Evolutionary conservation across 2,329 filamentous ascomycete species (phyloP).

Genomic region (Ceratocystis variospora): DNA sequence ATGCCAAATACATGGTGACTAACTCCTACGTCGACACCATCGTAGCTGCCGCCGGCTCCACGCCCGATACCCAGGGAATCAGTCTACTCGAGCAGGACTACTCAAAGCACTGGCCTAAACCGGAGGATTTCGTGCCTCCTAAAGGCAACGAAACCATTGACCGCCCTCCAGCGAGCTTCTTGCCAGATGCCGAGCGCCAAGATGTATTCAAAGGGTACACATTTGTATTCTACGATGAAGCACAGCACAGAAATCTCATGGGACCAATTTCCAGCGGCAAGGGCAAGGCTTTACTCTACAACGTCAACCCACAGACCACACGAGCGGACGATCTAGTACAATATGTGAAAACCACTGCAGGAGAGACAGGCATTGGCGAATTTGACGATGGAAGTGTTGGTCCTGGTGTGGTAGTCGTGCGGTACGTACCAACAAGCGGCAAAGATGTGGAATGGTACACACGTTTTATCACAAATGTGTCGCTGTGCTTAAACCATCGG

Average conservation of each 20-base stretch:
- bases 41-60: constrained; percentile 32
- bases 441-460: constrained; percentile 50
- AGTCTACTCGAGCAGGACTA: constrained; percentile 65
- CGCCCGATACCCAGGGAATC: constrained; percentile 35
- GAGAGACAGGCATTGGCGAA: constrained; percentile 54
- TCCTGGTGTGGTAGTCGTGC: constrained; percentile 65
- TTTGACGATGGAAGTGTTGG: constrained; percentile 51
- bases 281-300: constrained; percentile 63
- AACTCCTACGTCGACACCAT: constrained; percentile 62
- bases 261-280: constrained; percentile 63
- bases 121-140: constrained; percentile 57
- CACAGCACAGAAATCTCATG: constrained; percentile 62
- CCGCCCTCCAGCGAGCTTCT: constrained; percentile 54
- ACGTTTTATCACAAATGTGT: constrained; percentile 54
- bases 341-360: constrained; percentile 61
- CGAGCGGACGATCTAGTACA: constrained; percentile 61
- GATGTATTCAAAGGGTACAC: constrained; percentile 76
- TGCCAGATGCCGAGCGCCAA: constrained; percentile 50
- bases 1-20: constrained; percentile 64
- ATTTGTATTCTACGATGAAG: constrained; percentile 69
- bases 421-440: constrained; percentile 45
- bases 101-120: constrained; percentile 61
- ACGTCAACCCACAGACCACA: constrained; percentile 49
- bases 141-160: constrained; percentile 61
- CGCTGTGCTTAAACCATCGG: constrained; percentile 61